Base-by-base conservation (phyloP, 169 alveolate species). In the Blepharisma undulans region DNA sequence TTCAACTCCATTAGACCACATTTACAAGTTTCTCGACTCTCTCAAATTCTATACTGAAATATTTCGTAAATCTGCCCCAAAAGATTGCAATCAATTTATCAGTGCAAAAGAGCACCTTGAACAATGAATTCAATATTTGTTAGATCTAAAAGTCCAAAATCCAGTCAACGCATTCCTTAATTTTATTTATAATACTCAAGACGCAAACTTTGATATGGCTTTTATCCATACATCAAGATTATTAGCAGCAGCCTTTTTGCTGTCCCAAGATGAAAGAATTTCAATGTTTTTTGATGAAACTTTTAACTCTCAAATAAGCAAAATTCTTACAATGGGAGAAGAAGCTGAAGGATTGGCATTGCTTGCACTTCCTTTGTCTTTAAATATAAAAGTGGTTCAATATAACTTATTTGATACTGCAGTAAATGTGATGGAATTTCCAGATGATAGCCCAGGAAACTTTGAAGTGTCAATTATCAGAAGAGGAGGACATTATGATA, bases 401-500 rank as follows among this genome's bases (percentile, higher is more conserved):
- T 82, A n/a, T 72, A 82, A 30, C 76, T 59, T 82, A 14, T 82
- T 82, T 30, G 76, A 82, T 1, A 60, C 2, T 8, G 66, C 7
- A 14, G 6, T 82, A 21, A 14, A 18, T 19, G 32, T 82, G 18
- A 22, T 10, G 19, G 36, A 36, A 19, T 82, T 82, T 72, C 5
- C 84, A 10, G 36, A 34, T 0, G 22, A 10, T 18, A 36, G 16
- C 6, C 2, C 32, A 3, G 10, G 22, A 0, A 16, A 7, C 14
- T 10, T 30, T 3, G 22, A 8, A 82, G n/a, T 82, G 6, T 72
- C n/a, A 12, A 30, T 82, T 7, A 33, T 82, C 5, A 82, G 77
- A 82, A 82, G 89, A 82, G 10, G 77, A 0, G 89, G 89, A 12
- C 89, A 82, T 30, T 82, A 82, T 30, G 89, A 82, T 82, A 78